phyloP scores from a whole-genome alignment of 2,329 filamentous ascomycete genomes.

The Sclerotinia borealis region DNA sequence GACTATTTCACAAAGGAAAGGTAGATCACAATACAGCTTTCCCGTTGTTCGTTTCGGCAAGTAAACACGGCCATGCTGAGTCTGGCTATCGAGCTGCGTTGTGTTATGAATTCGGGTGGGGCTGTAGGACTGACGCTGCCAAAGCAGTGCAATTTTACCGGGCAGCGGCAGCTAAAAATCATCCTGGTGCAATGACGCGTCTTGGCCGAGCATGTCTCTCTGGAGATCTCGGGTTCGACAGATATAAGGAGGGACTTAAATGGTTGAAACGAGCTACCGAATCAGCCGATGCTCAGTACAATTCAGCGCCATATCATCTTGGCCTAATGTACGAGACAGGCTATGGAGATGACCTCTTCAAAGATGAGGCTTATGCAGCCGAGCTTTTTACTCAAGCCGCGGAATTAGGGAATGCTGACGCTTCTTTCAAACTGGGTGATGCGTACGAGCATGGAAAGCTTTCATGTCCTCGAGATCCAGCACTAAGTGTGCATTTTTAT shows the following conservation, averaged over 20 bases:
- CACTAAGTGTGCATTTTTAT: constrained; percentile 95
- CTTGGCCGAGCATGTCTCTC: constrained; percentile 85
- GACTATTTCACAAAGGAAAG: constrained; percentile 90
- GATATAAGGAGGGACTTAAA: constrained; percentile 86
- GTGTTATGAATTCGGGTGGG: constrained; percentile 98
- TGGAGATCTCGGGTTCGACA: constrained; percentile 79
- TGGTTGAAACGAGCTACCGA: constrained; percentile 95
- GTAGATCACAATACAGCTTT: constrained; percentile 89
- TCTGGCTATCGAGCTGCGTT: constrained; percentile 88
- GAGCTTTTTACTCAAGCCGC: constrained; percentile 93
- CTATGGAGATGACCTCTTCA: constrained; percentile 92
- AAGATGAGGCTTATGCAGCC: constrained; percentile 82
- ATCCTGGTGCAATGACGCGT: constrained; percentile 90
- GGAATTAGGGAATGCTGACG: constrained; percentile 82
- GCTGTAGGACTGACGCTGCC: constrained; percentile 78
- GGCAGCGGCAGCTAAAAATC: constrained; percentile 83
- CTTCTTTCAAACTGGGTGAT: constrained; percentile 84
- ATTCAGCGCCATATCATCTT: constrained; percentile 85
- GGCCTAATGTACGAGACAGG: constrained; percentile 84
- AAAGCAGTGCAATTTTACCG: constrained; percentile 94
- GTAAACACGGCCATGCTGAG: constrained; percentile 95
- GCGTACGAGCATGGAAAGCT: constrained; percentile 91
- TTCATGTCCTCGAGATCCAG: constrained; percentile 82
- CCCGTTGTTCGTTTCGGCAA: constrained; percentile 84
- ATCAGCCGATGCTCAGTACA: constrained; percentile 85